Base-by-base conservation (phyloP, 1,284 basidiomycete genomes). In the Puccinia hordei region DNA sequence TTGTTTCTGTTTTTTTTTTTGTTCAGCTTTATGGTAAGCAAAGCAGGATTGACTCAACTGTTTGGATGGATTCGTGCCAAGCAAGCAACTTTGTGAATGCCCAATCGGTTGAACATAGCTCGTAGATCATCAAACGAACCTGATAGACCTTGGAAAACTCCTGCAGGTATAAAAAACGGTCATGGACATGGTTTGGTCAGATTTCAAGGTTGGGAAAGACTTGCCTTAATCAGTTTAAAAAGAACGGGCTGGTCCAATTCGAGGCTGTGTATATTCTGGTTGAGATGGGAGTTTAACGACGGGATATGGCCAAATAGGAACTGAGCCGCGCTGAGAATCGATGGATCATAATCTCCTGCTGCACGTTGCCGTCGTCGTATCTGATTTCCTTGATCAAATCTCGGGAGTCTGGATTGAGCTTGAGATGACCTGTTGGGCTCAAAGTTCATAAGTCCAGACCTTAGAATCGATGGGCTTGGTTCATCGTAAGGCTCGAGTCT, bases 91-190 rank as follows among this genome's bases (percentile, higher is more conserved):
- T 46, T 1, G 27, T 22, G 13, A 69, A 46, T 3, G 44, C 66
- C 66, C 41, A 51, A 33, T 69, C 66, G 13, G 38, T 46, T 30
- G 44, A 27, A 33, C 66, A 69, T 1, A 69, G 10, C 15, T 46
- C 66, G 17, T 46, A 51, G 38, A 69, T 69, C 41, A 69, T 69
- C 66, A 46, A 46, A 27, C 66, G 66, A 17, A 38, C 66, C 27
- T 49, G 44, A 51, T 69, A 69, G 44, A 69, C 66, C 27, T 49
- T 69, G 15, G 66, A 49, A 27, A 69, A 69, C 24, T 69, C 66
- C 66, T 69, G 19, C 4, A 33, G 24, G 33, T 12, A 59, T 33
- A 38, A 19, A 38, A 17, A 24, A 55, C 17, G 17, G 24, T 55
- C 24, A 63, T n/a, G 35, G 41, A 22, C 4, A 35, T 19, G 22